phyloP scores from a whole-genome alignment of 306 rosid species.

The Ochetophila trinervis region DNA sequence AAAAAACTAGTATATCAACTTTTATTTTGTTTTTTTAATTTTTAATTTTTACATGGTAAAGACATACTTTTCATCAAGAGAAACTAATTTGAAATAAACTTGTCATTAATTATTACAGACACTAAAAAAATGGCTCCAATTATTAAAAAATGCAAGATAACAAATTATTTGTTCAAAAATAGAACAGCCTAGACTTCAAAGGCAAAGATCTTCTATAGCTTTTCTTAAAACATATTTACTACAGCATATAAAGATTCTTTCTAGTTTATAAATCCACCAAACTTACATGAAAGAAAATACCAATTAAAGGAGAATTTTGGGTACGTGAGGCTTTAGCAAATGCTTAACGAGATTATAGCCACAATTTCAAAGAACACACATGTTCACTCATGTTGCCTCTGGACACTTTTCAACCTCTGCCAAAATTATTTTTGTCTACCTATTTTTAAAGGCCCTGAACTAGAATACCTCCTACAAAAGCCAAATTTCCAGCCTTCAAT shows the following conservation, averaged over 20 bases:
- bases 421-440: constrained; percentile 60
- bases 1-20: no score
- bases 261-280: not conserved
- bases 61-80: no score
- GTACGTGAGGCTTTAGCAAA: not conserved
- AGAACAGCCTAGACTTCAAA: not conserved
- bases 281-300: not conserved
- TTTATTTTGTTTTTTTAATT: not conserved
- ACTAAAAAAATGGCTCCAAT: not conserved
- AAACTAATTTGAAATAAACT: no score
- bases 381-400: constrained; percentile 75
- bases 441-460: constrained; percentile 56
- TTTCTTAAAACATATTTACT: no score
- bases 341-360: constrained; percentile 48
- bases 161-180: not conserved
- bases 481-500: constrained; percentile 47
- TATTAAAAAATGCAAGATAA: not conserved
- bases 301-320: not conserved
- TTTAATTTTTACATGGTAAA: not conserved
- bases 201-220: no score
- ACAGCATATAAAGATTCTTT: no score
- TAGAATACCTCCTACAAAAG: constrained; percentile 62
- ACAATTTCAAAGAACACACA: constrained; percentile 52
- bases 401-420: constrained; percentile 64
- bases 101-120: no score